Base-by-base conservation (phyloP, 2,329 filamentous ascomycete species). In the Xylaria sp. region DNA sequence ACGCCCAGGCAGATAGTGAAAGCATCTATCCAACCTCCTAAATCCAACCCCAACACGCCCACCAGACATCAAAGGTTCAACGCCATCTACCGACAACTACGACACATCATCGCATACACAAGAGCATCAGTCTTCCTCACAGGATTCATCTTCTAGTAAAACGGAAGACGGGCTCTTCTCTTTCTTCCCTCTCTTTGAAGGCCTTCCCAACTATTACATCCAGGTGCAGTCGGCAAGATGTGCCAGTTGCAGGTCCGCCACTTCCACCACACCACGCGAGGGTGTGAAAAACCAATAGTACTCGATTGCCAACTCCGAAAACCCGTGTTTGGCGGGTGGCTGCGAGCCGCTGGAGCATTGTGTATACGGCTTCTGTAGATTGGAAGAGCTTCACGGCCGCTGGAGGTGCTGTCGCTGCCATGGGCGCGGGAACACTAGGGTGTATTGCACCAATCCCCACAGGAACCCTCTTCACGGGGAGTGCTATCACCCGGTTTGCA, bases 211-310 rank as follows among this genome's bases (percentile, higher is more conserved):
- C 28, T 4, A 28, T 28, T 28, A 28, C 5, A 28, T 28, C 28
- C 3, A 28, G 28, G 28, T 28, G 28, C 28, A 28, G 28, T 28
- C 28, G 28, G 28, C 28, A 4, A 28, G 28, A 28, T 28, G 28
- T 28, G 28, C 28, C 1, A 28, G 28, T 28, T 28, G 28, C 2
- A 28, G 1, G 28, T 28, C 73, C 79, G 86, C 51, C 85, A 87
- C 74, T 82, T 86, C 75, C 85, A 88, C 74, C 86, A 86, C 72
- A n/a, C n/a, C n/a, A n/a, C n/a, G n/a, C n/a, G n/a, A n/a, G n/a
- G n/a, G n/a, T n/a, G n/a, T n/a, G n/a, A n/a, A n/a, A n/a, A n/a
- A n/a, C n/a, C n/a, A n/a, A n/a, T n/a, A n/a, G n/a, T n/a, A n/a
- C n/a, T n/a, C n/a, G n/a, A n/a, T n/a, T n/a, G n/a, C n/a, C n/a